phyloP scores from a whole-genome alignment of 257 asterid genomes.

The Solanum commersonii region DNA sequence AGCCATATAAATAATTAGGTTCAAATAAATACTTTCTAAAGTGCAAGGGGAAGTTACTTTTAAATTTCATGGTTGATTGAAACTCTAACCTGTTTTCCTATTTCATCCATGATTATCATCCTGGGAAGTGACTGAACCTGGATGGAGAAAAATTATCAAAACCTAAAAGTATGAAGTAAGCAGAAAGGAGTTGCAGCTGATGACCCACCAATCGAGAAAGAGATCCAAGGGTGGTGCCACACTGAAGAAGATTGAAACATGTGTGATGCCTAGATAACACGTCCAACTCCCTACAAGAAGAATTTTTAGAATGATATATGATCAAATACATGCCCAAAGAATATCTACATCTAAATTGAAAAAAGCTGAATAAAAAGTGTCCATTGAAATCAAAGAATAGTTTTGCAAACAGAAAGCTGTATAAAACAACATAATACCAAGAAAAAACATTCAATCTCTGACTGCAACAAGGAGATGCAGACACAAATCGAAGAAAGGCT shows the following conservation, averaged over 20 bases:
- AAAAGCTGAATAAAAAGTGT: background rate
- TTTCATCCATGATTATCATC: constrained; percentile 88
- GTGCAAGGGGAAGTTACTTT: background rate
- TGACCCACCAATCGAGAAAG: constrained; percentile 75
- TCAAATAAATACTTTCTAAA: background rate
- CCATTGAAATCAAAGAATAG: background rate
- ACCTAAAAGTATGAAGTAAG: constrained; percentile 1
- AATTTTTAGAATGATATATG: background rate
- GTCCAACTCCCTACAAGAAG: constrained; percentile 71
- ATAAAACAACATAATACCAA: background rate
- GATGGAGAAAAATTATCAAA: constrained; percentile 10
- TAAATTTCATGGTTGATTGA: background rate
- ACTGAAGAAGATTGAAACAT: constrained; percentile 79
- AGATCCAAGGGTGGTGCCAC: constrained; percentile 92
- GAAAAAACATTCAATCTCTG: background rate
- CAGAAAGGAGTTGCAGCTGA: constrained; percentile 2
- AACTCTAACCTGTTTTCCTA: constrained; percentile 73
- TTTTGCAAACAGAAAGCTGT: background rate
- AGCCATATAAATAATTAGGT: background rate
- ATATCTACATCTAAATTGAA: background rate
- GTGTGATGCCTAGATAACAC: constrained; percentile 82
- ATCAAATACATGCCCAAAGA: background rate
- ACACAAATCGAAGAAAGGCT: background rate
- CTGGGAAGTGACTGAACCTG: constrained; percentile 99
- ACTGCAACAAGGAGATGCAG: background rate